These are phyloP conservation scores for Pyricularia pennisetigena DNA, from an alignment of 2,329 filamentous ascomycete genomes.

Conservation along the genomic window DNA sequence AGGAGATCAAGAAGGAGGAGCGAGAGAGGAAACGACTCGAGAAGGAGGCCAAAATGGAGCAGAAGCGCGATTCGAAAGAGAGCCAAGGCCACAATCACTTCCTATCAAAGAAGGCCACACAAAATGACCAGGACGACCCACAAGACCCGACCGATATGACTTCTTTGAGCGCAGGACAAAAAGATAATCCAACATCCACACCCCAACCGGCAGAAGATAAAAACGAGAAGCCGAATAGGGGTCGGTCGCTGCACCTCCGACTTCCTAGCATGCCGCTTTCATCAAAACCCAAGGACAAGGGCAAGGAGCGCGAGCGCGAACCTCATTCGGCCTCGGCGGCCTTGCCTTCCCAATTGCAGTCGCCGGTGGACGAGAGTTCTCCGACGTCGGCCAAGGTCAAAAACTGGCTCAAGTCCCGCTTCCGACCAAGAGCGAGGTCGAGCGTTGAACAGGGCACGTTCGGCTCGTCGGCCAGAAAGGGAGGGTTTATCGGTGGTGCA, in stretches of 20 bases:
- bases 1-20: conserved; percentile 41
- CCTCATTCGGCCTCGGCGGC: not conserved
- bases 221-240: not conserved
- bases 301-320: not conserved
- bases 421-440: conserved; percentile 22
- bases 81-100: conserved; percentile 13
- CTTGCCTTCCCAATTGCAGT: not conserved
- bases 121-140: not conserved
- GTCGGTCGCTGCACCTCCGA: not conserved
- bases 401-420: conserved; percentile 32
- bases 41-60: conserved; percentile 34
- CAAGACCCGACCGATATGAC: not conserved
- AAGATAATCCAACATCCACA: not conserved
- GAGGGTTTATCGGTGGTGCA: conserved; percentile 30
- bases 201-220: not conserved
- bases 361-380: conserved; percentile 7
- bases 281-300: conserved; percentile 2
- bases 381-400: conserved; percentile 22
- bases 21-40: conserved; percentile 33
- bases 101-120: not conserved
- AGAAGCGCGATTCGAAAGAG: conserved; percentile 33
- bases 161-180: not conserved
- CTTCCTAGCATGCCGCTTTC: not conserved
- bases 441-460: conserved; percentile 8
- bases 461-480: not conserved